phyloP scores from a whole-genome alignment of 2,329 filamentous ascomycete species.

The Pseudogymnoascus sp. region DNA sequence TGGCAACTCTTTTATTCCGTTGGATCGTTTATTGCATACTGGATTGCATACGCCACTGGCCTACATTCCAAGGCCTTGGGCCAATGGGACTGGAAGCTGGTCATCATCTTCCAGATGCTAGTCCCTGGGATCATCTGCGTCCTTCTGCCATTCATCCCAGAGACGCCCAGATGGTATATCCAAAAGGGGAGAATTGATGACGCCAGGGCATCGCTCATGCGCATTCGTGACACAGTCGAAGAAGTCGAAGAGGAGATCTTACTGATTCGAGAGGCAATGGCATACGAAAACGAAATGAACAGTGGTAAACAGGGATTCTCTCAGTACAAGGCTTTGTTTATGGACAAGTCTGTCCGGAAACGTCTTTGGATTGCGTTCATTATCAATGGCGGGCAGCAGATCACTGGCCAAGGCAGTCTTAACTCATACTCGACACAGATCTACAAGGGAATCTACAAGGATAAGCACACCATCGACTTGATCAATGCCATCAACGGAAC shows the following conservation, averaged over 20 bases:
- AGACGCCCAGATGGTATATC: slow-evolving; percentile 64
- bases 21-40: slow-evolving; percentile 57
- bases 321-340: slow-evolving; percentile 61
- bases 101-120: slow-evolving; percentile 65
- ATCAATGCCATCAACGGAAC: slow-evolving; percentile 71
- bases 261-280: slow-evolving; percentile 59
- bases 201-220: slow-evolving; percentile 49
- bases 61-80: slow-evolving; percentile 49
- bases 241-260: slow-evolving; percentile 61
- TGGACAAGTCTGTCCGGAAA: slow-evolving; percentile 60
- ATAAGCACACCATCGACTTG: slow-evolving; percentile 53
- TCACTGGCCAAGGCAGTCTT: slow-evolving; percentile 65
- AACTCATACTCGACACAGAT: slow-evolving; percentile 69
- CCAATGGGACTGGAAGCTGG: slow-evolving; percentile 67
- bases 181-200: slow-evolving; percentile 53
- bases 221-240: slow-evolving; percentile 55
- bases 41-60: slow-evolving; percentile 58
- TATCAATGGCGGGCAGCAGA: slow-evolving; percentile 64
- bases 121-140: slow-evolving; percentile 55
- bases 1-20: slow-evolving; percentile 64
- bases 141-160: slow-evolving; percentile 59
- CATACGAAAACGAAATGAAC: slow-evolving; percentile 65
- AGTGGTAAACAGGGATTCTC: slow-evolving; percentile 55
- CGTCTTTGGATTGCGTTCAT: slow-evolving; percentile 58
- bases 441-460: slow-evolving; percentile 63